Base-by-base conservation (phyloP, 805 yeast species). In the Schwanniomyces occidentalis region DNA sequence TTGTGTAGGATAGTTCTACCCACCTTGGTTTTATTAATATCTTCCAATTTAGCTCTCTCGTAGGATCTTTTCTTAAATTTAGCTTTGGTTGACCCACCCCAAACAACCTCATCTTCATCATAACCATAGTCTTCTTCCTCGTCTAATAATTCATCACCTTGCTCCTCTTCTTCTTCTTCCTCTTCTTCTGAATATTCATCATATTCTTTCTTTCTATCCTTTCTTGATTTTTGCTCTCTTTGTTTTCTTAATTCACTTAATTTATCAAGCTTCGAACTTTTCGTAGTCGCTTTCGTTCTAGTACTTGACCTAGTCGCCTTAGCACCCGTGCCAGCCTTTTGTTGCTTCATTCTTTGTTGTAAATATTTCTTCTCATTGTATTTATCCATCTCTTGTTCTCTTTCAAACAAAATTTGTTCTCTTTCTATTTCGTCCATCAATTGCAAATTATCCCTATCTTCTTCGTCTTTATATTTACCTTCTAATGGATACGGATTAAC, bases 361-460 rank as follows among this genome's bases (percentile, higher is more conserved):
- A 95, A 78, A 50, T 84, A 81, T 56, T 77, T 76, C 54, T 88
- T 79, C 63, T 93, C 98, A 40, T 85, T 81, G 62, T 72, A 90
- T 46, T 85, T 80, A 59, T 91, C 95, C 80, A 87, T 77, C 42
- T 86, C 95, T 62, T 89, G 96, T 6, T 87, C 78, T 61, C 99
- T 86, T 37, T 91, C 98, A 50, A 87, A 93, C 37, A 93, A 73
- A 37, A 89, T 78, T 48, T 85, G 82, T 67, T 93, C 99, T 53
- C 98, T 83, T 52, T 86, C 86, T 58, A 93, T 78, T 69, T 93
- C 99, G 37, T 91, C 95, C 80, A 93, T 74, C 30, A 73, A 80
- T 52, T 85, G 65, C 46, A 76, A 67, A 35, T 68, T 60, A 1
- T 65, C 78, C 41, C 86, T 75, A 61, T 93, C 99, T 6, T 67